These are phyloP conservation scores for Xylaria castorea DNA, from an alignment of 495 filamentous ascomycete genomes.

Conservation along the genomic window DNA sequence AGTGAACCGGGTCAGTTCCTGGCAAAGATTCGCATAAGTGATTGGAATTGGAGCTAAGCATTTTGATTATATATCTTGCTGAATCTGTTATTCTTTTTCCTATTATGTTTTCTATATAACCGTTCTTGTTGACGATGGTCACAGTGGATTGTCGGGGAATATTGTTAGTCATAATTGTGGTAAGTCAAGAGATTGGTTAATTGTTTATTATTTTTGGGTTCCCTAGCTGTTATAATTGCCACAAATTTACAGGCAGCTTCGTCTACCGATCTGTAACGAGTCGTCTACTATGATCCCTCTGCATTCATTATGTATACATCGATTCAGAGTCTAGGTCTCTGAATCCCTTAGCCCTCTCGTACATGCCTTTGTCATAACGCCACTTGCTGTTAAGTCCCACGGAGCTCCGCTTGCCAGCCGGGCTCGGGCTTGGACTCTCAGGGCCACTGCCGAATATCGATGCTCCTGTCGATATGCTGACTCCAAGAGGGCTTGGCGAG, in stretches of 20 bases:
- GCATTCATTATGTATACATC: constrained; percentile 37
- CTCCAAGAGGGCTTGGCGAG: constrained; percentile 56
- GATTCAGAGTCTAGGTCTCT: constrained; percentile 52
- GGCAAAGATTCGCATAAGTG: background rate
- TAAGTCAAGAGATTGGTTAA: background rate
- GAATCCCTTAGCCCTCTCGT: constrained; percentile 50
- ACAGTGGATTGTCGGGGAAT: background rate
- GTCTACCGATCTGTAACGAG: background rate
- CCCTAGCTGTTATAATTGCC: constrained; percentile 6
- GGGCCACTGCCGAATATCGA: constrained; percentile 51
- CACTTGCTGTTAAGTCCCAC: constrained; percentile 86
- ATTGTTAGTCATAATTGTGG: background rate
- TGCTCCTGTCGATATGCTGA: constrained; percentile 52
- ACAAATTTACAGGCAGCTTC: background rate
- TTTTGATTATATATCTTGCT: background rate
- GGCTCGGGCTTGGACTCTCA: constrained; percentile 64
- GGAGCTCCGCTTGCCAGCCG: constrained; percentile 70
- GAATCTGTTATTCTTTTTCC: background rate
- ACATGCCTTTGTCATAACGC: constrained; percentile 71
- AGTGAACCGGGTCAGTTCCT: too few relatives aligned
- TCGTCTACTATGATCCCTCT: background rate
- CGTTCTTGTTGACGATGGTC: background rate
- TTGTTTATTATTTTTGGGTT: background rate
- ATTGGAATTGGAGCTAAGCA: background rate
- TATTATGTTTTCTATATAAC: background rate